Base-by-base conservation (phyloP, 2,329 filamentous ascomycete genomes). In the Arthrobotrys megalospora region DNA sequence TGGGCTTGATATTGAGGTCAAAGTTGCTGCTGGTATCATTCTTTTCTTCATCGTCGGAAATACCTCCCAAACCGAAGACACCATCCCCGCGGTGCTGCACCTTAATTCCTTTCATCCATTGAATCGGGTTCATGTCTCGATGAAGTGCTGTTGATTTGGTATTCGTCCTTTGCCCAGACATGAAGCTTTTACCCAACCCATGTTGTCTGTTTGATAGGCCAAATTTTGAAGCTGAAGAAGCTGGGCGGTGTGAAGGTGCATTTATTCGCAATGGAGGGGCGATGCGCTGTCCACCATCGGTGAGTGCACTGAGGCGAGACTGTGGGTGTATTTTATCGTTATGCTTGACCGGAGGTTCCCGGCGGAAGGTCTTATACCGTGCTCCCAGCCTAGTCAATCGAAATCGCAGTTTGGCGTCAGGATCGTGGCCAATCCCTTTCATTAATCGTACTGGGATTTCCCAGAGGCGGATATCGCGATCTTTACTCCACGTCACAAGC, bases 401-500 rank as follows among this genome's bases (percentile, higher is more conserved):
- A 63, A 82, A 82, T 34, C 81, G 71, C 58, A 82, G 68, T 75
- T 81, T 82, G 48, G 80, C 80, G 19, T 80, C 75, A 2, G 81
- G 80, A 53, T 82, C 81, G 34, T 82, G 81, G 3, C 81, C 81
- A 36, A 82, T 80, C 72, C 43, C 82, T 80, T 63, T 68, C 80
- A 80, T 84, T 78, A 48, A 52, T 68, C 28, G 81, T 64, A 66
- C 79, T 11, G 80, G 72, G 11, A 82, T 80, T 41, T 90, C 90
- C 82, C 97, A 92, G 32, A 97, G 87, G 60, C 92, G 91, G 34
- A 97, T 86, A 82, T 94, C 89, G 80, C 92, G 92, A 83, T 97
- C 95, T 60, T 92, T 91, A 28, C 94, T 94, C 94, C 94, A 97
- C 0, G 94, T 94, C 0, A 97, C 93, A 16, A 97, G 87, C 83